These are phyloP conservation scores for Arctostaphylos glauca DNA, from an alignment of 148 eudicot species.

Conservation along the genomic window DNA sequence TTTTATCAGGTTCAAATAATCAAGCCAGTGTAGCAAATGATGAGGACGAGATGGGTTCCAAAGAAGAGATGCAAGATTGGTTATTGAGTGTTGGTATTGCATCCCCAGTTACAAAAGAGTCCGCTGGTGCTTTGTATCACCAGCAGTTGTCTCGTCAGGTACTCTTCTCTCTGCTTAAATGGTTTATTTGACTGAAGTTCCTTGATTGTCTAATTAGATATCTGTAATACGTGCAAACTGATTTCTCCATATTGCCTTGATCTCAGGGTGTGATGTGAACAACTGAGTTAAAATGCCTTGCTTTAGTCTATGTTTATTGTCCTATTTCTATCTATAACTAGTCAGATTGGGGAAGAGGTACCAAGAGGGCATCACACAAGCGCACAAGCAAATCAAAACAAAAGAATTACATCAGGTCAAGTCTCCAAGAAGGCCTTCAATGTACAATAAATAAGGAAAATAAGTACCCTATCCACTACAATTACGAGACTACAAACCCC, in stretches of 20 bases:
- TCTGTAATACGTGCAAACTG: background rate
- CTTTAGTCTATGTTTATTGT: background rate
- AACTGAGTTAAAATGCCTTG: background rate
- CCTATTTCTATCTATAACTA: background rate
- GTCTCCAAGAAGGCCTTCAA: background rate
- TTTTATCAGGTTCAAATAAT: conserved; percentile 63
- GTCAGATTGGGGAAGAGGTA: background rate
- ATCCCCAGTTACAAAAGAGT: conserved; percentile 97
- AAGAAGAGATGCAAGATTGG: conserved; percentile 98
- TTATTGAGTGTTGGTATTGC: conserved; percentile 92
- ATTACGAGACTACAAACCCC: no score
- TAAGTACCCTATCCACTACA: no score
- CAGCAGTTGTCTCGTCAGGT: conserved; percentile 99
- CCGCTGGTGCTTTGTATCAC: conserved; percentile 97
- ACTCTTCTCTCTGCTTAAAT: conserved; percentile 19
- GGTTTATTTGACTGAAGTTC: background rate
- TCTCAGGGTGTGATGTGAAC: background rate
- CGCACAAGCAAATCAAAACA: background rate
- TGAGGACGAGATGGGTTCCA: conserved; percentile 72
- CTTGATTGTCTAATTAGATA: background rate
- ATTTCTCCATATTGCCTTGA: background rate
- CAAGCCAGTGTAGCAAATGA: conserved; percentile 53
- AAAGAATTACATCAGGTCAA: background rate
- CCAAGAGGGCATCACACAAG: background rate
- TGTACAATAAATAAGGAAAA: background rate